These are phyloP conservation scores for Auricularia heimuer DNA, from an alignment of 768 basidiomycete genomes.

Conservation along the genomic window DNA sequence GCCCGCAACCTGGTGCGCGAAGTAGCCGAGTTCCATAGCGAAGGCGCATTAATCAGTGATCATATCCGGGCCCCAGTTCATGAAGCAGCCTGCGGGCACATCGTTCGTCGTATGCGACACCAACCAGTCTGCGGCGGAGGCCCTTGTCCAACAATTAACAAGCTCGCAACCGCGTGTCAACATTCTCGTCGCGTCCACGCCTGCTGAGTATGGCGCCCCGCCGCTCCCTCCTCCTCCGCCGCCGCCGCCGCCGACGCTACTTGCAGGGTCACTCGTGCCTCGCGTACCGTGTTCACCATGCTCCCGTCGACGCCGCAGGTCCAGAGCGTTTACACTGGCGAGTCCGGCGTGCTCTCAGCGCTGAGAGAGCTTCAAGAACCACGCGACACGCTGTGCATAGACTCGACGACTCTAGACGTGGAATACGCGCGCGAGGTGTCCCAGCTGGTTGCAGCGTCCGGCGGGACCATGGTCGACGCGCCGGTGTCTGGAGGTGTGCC, in stretches of 20 bases:
- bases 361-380: conserved; percentile 35
- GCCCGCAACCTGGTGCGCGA: conserved; percentile 47
- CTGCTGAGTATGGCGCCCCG: conserved; percentile 54
- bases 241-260: neutral
- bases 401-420: conserved; percentile 87
- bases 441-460: conserved; percentile 35
- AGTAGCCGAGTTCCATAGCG: neutral
- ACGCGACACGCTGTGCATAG: conserved; percentile 58
- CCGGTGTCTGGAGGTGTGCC: conserved; percentile 84
- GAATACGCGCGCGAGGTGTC: conserved; percentile 61
- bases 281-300: conserved; percentile 75
- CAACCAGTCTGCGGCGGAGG: conserved; percentile 42
- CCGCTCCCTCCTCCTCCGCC: neutral
- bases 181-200: conserved; percentile 49
- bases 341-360: conserved; percentile 54
- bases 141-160: conserved; percentile 48
- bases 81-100: conserved; percentile 44
- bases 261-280: conserved; percentile 50
- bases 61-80: conserved; percentile 30
- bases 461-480: conserved; percentile 80
- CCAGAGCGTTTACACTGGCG: conserved; percentile 54
- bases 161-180: conserved; percentile 48
- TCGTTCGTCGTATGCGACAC: conserved; percentile 76
- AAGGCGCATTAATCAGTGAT: neutral
- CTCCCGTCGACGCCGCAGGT: conserved; percentile 89